phyloP scores from a whole-genome alignment of 2,329 filamentous ascomycete genomes.

The Cercospora sojina region DNA sequence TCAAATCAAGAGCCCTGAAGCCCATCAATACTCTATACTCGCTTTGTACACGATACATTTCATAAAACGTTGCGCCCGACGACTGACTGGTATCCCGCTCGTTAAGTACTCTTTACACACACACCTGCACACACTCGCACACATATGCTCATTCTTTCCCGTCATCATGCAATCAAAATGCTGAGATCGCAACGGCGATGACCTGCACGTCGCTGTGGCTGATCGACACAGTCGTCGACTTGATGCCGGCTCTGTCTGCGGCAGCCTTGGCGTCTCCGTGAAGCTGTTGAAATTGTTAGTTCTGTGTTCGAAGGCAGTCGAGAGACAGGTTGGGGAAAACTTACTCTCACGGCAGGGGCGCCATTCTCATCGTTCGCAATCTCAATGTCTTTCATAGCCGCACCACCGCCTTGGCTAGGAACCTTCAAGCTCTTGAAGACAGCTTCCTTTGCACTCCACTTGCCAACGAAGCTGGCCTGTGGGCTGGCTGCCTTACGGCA shows the following conservation, averaged over 20 bases:
- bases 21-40: background rate
- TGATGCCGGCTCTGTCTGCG: slow-evolving; percentile 83
- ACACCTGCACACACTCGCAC: background rate
- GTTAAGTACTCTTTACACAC: background rate
- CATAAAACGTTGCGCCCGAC: background rate
- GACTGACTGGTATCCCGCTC: background rate
- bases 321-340: slow-evolving; percentile 39
- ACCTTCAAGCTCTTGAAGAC: slow-evolving; percentile 97
- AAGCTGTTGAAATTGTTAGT: slow-evolving; percentile 57
- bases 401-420: slow-evolving; percentile 80
- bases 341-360: slow-evolving; percentile 80
- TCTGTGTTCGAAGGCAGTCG: background rate
- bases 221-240: slow-evolving; percentile 87
- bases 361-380: slow-evolving; percentile 78
- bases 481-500: slow-evolving; percentile 76
- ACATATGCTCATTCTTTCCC: background rate
- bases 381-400: slow-evolving; percentile 91
- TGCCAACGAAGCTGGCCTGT: slow-evolving; percentile 87
- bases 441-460: slow-evolving; percentile 97
- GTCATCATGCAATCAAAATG: slow-evolving; percentile 28
- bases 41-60: background rate
- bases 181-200: slow-evolving; percentile 73
- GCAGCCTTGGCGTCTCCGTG: slow-evolving; percentile 79
- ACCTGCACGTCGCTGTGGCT: slow-evolving; percentile 94
- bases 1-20: background rate